Base-by-base conservation (phyloP, 768 basidiomycete genomes). In the Xerocomus spinulosus region DNA sequence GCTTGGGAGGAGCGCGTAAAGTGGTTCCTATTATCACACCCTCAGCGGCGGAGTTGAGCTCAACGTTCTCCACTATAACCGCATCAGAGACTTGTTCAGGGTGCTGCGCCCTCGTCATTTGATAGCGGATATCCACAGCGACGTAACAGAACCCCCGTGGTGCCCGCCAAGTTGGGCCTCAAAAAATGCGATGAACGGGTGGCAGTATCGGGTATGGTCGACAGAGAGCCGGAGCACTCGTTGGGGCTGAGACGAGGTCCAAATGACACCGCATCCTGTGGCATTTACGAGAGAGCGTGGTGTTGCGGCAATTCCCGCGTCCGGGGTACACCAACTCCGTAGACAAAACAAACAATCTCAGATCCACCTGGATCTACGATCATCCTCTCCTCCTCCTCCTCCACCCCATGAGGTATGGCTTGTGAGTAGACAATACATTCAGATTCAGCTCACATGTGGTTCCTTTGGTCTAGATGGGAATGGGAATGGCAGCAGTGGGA, bases 271-370 rank as follows among this genome's bases (percentile, higher is more conserved):
- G 30, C 38, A 28, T 10, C 18, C 17, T 28, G 26, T 36, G 20
- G 35, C 20, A 14, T 21, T 45, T 45, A 45, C 44, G 26, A 9
- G 29, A 46, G 21, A 23, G 28, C 44, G 53, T 45, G 47, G 45
- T 30, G 36, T 23, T 15, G 25, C 54, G 67, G 65, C 24, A 62
- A 29, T 58, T 48, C 8, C 67, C 67, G 67, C 30, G 41, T 62
- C 52, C 65, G 65, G 65, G 65, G 64, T 37, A 53, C 45, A 41
- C 46, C 62, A 64, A 59, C 58, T 52, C 65, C 65, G 65, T 64
- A 60, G 40, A 55, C 61, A 66, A 55, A 57, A 38, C 18, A 55
- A 62, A 57, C 51, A 57, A 66, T 66, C 65, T 66, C 6, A 66
- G 63, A 67, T 67, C 44, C 32, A n/a, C 14, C 3, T 15, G 48